Evolutionary conservation across 495 filamentous ascomycete species (phyloP).

Genomic region (Penicillium turbatum): DNA sequence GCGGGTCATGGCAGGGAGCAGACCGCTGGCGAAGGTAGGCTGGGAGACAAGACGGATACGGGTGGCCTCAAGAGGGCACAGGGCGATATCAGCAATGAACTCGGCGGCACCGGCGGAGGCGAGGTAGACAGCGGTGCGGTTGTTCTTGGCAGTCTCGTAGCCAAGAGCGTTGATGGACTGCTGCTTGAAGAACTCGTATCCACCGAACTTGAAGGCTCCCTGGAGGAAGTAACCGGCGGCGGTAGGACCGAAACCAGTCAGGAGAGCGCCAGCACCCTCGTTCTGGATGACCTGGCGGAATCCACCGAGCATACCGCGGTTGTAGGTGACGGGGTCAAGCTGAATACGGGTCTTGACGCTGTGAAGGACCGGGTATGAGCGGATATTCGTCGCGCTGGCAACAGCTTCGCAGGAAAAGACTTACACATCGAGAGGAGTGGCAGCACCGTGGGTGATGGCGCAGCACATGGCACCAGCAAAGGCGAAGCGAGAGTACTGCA

Average conservation of each 20-base stretch:
- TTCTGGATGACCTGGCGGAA: constrained; percentile 78
- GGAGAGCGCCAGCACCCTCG: constrained; percentile 83
- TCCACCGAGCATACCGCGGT: constrained; percentile 81
- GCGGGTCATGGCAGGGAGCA: constrained; percentile 78
- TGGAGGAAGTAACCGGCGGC: constrained; percentile 92
- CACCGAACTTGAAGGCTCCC: constrained; percentile 92
- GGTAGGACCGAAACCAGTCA: constrained; percentile 84
- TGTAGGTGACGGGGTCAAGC: constrained; percentile 86
- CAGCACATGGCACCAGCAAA: constrained; percentile 78
- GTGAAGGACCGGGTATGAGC: constrained; percentile 5
- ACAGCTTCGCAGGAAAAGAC: constrained; percentile 31
- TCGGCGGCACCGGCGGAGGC: constrained; percentile 78
- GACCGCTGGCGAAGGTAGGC: constrained; percentile 79
- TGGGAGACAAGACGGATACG: constrained; percentile 92
- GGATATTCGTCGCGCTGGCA: background rate
- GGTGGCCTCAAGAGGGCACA: constrained; percentile 91
- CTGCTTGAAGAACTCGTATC: constrained; percentile 95
- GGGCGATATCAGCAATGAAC: constrained; percentile 92
- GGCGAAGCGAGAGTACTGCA: constrained; percentile 78
- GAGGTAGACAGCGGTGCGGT: constrained; percentile 86
- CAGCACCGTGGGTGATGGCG: constrained; percentile 84
- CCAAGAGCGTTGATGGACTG: constrained; percentile 80
- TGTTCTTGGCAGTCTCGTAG: constrained; percentile 73
- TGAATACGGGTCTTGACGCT: constrained; percentile 96
- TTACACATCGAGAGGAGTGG: constrained; percentile 97